Evolutionary conservation across 2,329 filamentous ascomycete genomes (phyloP), one percentile per base, ranked within the genome.

Genomic region (Alternaria triticimaculans): DNA sequence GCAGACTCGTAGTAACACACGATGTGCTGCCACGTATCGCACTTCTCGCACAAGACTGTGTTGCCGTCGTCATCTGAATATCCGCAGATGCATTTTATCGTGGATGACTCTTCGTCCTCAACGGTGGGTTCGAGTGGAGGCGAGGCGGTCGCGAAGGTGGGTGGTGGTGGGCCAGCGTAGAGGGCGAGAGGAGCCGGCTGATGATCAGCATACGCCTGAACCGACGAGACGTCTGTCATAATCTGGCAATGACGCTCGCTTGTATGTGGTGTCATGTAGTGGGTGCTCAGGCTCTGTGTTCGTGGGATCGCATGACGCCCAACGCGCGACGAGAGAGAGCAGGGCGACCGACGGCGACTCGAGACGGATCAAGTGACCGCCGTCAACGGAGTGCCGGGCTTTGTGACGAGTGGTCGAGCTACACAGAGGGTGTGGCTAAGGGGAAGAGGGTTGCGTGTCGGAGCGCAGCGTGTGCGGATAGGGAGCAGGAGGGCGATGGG

Each of bases 11-110:
- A 98, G 82, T 97, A 98, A 82, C 96, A 99, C 78, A 94, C 90
- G 74, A 97, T 97, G 82, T 99, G 96, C 82, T 99, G 96, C 96
- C 96, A 99, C 54, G 94, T 96, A 79, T 97, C 92, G 85, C 96
- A 99, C 63, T 87, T 88, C 79, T 98, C 96, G 86, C 96, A 99
- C 81, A 94, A 93, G 66, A 99, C 96, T 64, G 96, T 99, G 81
- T 93, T 95, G 82, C 96, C 96, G 85, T 99, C 96, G 85, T 99
- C 96, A 84, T 97, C 94, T 80, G 89, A 85, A 81, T 92, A 97
- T 80, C 90, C 90, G 83, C 96, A 99, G 74, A 98, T 97, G 87
- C 96, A 99, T 86, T 96, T 97, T 84, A 98, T 97, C 63, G 93
- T 96, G 81, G 96, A 97, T 18, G 91, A 91, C 81, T 95, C 92